Conservation (phyloP, 108 stramenopile species). For the Cylindrotheca closterium region DNA sequence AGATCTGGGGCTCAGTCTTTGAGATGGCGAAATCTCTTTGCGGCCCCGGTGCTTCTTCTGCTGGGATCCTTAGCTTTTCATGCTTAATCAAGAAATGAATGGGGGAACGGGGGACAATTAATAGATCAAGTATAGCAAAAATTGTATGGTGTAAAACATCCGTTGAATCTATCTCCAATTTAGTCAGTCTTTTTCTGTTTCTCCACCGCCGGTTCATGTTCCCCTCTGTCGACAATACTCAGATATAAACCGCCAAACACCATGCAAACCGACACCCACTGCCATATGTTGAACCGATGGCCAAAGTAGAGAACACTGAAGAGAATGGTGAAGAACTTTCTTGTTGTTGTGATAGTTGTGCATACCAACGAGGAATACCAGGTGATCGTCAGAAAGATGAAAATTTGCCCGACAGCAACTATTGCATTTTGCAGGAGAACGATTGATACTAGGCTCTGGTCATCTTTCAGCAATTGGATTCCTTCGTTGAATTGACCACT, state of each 20-base stretch:
- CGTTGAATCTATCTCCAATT: no score
- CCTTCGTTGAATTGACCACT: conserved; percentile 59
- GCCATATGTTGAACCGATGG: conserved; percentile 69
- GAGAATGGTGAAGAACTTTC: conserved; percentile 95
- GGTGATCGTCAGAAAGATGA: conserved; percentile 92
- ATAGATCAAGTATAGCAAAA: no score
- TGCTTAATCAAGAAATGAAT: no score
- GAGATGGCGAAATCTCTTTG: no score
- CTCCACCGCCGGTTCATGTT: background rate
- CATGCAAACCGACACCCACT: conserved; percentile 78
- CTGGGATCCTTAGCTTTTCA: no score
- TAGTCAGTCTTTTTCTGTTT: background rate
- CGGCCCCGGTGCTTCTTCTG: no score
- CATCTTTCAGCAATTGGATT: conserved; percentile 30
- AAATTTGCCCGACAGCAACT: conserved; percentile 90
- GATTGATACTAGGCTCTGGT: conserved; percentile 15
- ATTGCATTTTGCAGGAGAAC: conserved; percentile 57
- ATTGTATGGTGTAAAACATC: no score
- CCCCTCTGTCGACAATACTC: conserved; percentile 49
- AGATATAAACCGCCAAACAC: conserved; percentile 85
- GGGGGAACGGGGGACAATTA: no score
- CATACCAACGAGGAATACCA: conserved; percentile 85
- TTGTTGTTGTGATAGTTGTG: conserved; percentile 96
- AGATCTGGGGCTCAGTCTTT: no score
- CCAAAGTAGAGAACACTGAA: conserved; percentile 89